Conservation (phyloP, 768 basidiomycete genomes). For the Trametes cubensis region DNA sequence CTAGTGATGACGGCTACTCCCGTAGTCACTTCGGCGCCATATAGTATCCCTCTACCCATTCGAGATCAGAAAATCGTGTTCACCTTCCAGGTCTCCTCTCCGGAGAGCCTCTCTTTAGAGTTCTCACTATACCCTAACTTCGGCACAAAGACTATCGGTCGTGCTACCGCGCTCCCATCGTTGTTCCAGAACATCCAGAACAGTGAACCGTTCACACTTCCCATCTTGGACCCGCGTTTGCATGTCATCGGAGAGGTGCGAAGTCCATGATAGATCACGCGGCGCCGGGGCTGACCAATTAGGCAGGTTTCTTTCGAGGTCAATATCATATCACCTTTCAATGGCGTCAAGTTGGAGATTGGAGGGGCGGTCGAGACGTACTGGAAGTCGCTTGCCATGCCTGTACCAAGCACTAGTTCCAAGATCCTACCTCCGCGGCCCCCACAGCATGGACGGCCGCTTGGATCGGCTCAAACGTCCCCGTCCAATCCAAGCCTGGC, state of each 20-base stretch:
- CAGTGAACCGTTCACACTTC: slow-evolving; percentile 60
- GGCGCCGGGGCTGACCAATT: slow-evolving; percentile 3
- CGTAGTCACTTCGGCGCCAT: slow-evolving; percentile 84
- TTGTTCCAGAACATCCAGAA: slow-evolving; percentile 63
- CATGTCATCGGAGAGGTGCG: slow-evolving; percentile 92
- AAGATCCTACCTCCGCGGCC: slow-evolving; percentile 29
- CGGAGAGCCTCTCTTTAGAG: slow-evolving; percentile 77
- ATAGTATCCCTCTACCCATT: slow-evolving; percentile 86
- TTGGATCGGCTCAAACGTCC: slow-evolving; percentile 49
- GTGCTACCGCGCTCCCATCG: slow-evolving; percentile 82
- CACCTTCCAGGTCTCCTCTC: slow-evolving; percentile 80
- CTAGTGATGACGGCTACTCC: slow-evolving; percentile 92
- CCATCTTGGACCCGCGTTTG: slow-evolving; percentile 89
- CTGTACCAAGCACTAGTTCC: slow-evolving; percentile 36
- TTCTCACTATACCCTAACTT: slow-evolving; percentile 97
- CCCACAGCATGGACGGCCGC: slow-evolving; percentile 30
- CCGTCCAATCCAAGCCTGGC: slow-evolving; percentile 64
- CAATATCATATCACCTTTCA: slow-evolving; percentile 85
- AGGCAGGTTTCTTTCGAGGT: slow-evolving; percentile 84
- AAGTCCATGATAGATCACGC: slow-evolving; percentile 12
- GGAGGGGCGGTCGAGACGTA: slow-evolving; percentile 97
- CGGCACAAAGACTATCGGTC: slow-evolving; percentile 94
- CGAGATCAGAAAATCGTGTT: slow-evolving; percentile 72
- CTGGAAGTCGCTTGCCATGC: slow-evolving; percentile 85
- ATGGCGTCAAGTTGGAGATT: slow-evolving; percentile 89